These are phyloP conservation scores for Aspergillus saccharolyticus DNA, from an alignment of 495 filamentous ascomycete species.

Conservation along the genomic window DNA sequence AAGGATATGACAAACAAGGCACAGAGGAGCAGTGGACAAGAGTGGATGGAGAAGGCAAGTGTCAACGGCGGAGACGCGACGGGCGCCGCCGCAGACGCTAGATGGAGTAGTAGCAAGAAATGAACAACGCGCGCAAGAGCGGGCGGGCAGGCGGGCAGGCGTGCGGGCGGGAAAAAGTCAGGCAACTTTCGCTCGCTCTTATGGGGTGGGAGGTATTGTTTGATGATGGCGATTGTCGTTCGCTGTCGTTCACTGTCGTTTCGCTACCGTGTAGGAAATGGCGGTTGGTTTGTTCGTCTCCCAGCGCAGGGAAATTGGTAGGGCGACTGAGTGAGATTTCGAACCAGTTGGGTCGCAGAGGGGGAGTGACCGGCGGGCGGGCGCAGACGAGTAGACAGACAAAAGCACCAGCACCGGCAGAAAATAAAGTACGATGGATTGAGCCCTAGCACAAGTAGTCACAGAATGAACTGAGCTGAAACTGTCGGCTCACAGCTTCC, in stretches of 20 bases:
- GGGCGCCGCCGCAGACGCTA: constrained; percentile 12
- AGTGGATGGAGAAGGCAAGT: constrained; percentile 8
- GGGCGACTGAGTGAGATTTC: not conserved
- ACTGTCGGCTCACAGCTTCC: not conserved
- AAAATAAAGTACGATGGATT: constrained; percentile 1
- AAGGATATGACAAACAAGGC: constrained; percentile 5
- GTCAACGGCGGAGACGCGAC: constrained; percentile 19
- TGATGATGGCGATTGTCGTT: not conserved
- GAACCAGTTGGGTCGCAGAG: constrained; percentile 1
- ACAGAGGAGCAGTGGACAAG: constrained; percentile 1
- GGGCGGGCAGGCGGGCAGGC: no score
- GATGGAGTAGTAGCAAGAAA: not conserved
- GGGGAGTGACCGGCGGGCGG: constrained; percentile 10
- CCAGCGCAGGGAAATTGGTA: not conserved
- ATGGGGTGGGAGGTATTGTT: no score
- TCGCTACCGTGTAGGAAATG: no score
- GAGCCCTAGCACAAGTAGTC: not conserved
- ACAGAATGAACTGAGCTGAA: not conserved
- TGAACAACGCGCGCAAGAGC: constrained; percentile 6
- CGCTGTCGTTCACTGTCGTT: not conserved
- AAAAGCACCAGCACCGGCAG: not conserved
- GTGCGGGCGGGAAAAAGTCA: no score
- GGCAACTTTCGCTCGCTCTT: no score
- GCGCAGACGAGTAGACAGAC: constrained; percentile 2
- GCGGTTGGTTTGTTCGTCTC: not conserved